phyloP scores from a whole-genome alignment of 2,329 filamentous ascomycete species.

The Monilinia fructigena region DNA sequence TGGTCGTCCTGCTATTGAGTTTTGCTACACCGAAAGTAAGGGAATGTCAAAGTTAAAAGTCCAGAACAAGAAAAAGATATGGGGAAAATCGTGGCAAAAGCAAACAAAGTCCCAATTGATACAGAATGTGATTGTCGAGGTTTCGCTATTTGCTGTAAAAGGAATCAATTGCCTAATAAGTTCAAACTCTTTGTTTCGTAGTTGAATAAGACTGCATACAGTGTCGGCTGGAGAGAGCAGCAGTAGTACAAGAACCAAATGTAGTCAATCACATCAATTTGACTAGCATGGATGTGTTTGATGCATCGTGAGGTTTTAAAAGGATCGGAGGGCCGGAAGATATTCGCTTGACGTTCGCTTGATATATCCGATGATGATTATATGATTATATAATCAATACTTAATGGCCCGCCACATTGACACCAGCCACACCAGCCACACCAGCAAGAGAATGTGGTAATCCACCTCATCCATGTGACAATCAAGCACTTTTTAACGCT shows the following conservation, averaged over 20 bases:
- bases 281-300: background rate
- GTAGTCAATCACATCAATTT: constrained; percentile 1
- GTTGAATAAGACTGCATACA: background rate
- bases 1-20: constrained; percentile 6
- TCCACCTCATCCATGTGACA: background rate
- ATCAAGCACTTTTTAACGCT: background rate
- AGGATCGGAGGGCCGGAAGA: background rate
- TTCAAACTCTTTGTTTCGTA: background rate
- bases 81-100: constrained; percentile 14
- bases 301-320: constrained; percentile 5
- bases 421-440: background rate
- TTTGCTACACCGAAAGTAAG: constrained; percentile 14
- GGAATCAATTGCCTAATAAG: background rate
- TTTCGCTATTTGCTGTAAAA: background rate
- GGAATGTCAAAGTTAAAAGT: background rate
- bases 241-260: background rate
- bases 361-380: background rate
- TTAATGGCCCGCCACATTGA: no score
- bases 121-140: background rate
- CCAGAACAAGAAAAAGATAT: constrained; percentile 13
- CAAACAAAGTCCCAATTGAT: background rate
- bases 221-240: background rate
- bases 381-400: background rate
- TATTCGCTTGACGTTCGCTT: background rate
- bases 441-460: no score